Percentiles rank a stretch among this genome's conserved stretches.
phyloP scores from a whole-genome alignment of 148 eudicot genomes.

The Amaranthus hypochondriacus region DNA sequence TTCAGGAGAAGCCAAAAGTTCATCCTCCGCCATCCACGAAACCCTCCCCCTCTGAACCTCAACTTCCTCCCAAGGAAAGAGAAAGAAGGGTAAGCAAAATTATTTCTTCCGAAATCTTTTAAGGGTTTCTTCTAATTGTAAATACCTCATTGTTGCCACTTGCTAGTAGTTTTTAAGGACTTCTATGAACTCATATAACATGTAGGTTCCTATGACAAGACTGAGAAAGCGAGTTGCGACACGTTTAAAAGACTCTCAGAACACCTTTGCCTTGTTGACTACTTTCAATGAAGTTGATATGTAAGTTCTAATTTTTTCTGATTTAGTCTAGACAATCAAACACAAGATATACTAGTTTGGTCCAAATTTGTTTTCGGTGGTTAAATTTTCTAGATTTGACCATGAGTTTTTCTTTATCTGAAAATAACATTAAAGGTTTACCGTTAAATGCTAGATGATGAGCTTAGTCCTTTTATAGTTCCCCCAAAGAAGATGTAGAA shows the following conservation, averaged over 20 bases:
- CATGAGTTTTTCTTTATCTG: neutral
- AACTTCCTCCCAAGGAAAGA: conserved; percentile 93
- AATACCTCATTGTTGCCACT: neutral
- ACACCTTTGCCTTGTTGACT: conserved; percentile 92
- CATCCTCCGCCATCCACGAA: conserved; percentile 50
- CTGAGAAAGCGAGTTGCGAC: conserved; percentile 92
- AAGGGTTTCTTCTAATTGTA: neutral
- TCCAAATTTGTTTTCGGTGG: neutral
- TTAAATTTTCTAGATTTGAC: neutral
- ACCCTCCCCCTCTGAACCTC: conserved; percentile 76
- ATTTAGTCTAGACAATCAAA: neutral
- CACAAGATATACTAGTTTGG: neutral
- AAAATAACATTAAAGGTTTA: neutral
- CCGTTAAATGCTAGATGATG: neutral
- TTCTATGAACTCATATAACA: neutral
- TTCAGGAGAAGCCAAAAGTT: conserved; percentile 45
- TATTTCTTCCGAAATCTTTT: neutral
- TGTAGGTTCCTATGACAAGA: conserved; percentile 96
- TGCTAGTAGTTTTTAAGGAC: neutral
- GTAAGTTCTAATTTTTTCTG: conserved; percentile 35
- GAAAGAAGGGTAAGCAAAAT: conserved; percentile 74
- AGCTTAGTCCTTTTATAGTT: neutral
- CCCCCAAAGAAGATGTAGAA: no score
- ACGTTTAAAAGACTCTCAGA: conserved; percentile 91
- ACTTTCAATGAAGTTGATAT: conserved; percentile 95